Evolutionary conservation across 2,329 filamentous ascomycete species (phyloP), one percentile per base, ranked within the genome.

Genomic region (Cladorrhinum sp.): DNA sequence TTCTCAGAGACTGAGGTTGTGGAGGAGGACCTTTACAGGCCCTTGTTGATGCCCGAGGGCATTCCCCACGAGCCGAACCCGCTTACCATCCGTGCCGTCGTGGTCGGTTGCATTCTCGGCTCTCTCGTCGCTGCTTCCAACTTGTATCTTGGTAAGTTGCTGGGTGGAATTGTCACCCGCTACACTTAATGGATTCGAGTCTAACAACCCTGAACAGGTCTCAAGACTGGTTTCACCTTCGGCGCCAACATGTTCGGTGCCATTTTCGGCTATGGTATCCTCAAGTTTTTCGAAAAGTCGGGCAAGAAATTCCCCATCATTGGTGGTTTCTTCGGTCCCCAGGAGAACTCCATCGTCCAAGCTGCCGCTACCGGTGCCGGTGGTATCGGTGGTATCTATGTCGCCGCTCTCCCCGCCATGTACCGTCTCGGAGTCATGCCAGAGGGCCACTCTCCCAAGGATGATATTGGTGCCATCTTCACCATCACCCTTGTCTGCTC

Each of bases 51-150:
- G 72, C 73, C 76, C 25, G 65, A 69, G 1, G 65, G 63, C 50
- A 68, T 76, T 3, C 67, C 72, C 1, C 60, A 69, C 25, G 71
- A 76, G 53, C 61, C 55, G 6, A 74, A 78, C 59, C 80, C 83
- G 49, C 69, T 85, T 27, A 85, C 81, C 23, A 63, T 81, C 59
- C 78, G 82, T 51, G 81, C 82, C 24, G 70, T 85, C 48, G 59
- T 83, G 50, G 72, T 83, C 52, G 83, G 83, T 60, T 77, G 79
- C 64, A 68, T 79, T 49, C 79, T 83, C 50, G 83, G 83, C 59
- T 78, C 76, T 36, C 74, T 85, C 8, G 81, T 85, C 59, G 83
- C 82, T 67, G 80, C 81, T 8, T 84, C 81, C 50, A 85, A 85
- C 69, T 72, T 85, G 62, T 85, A 85, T 65, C 78, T 85, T 27